Evolutionary conservation across 2,329 filamentous ascomycete genomes (phyloP).

Genomic region (Fusarium haematococcum): DNA sequence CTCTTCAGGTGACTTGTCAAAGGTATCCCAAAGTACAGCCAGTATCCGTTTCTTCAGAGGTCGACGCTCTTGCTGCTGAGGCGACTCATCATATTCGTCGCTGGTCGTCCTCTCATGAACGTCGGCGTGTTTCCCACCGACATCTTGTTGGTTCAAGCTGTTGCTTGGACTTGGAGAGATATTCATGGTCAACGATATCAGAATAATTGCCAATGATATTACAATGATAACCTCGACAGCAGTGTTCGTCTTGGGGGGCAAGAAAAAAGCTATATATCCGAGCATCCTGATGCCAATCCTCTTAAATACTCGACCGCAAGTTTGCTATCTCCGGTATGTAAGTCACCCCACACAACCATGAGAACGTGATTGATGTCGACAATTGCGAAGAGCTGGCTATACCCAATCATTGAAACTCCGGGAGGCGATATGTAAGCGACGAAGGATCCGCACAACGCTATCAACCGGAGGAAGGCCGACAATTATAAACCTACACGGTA

Average conservation of each 20-base stretch:
- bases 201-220: not conserved
- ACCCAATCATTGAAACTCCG: slow-evolving; percentile 2
- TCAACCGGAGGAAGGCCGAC: not conserved
- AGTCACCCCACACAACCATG: not conserved
- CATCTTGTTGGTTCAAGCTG: not conserved
- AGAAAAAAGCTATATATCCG: not conserved
- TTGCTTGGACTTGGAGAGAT: not conserved
- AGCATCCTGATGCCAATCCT: not conserved
- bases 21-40: slow-evolving; percentile 47
- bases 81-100: not conserved
- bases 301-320: not conserved
- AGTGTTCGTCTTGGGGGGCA: not conserved
- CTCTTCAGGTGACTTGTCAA: slow-evolving; percentile 50
- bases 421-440: not conserved
- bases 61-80: not conserved
- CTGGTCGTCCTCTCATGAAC: not conserved
- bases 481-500: not conserved
- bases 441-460: not conserved
- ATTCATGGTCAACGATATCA: slow-evolving; percentile 2
- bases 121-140: not conserved
- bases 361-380: slow-evolving; percentile 8
- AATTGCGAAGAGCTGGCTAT: not conserved
- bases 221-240: not conserved
- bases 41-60: slow-evolving; percentile 36
- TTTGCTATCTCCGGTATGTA: not conserved